These are phyloP conservation scores for Plasmodium vinckei DNA, from an alignment of 169 alveolate genomes.

Conservation along the genomic window DNA sequence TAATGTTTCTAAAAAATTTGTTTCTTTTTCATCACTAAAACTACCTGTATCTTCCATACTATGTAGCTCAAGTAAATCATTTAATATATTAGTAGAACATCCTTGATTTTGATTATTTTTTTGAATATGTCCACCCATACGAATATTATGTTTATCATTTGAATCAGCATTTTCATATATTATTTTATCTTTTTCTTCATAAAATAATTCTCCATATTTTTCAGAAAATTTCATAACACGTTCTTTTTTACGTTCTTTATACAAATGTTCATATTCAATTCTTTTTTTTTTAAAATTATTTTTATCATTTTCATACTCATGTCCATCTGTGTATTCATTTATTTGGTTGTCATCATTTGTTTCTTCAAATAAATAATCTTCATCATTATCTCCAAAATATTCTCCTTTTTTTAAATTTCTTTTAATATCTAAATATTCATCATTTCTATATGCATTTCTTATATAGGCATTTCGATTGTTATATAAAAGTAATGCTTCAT, in stretches of 20 bases:
- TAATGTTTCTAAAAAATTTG: conserved; percentile 41
- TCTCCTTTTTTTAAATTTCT: background rate
- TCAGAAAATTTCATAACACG: background rate
- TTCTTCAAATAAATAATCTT: background rate
- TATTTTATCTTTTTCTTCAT: background rate
- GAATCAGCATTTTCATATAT: conserved; percentile 2
- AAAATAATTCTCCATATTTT: conserved; percentile 23
- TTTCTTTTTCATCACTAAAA: conserved; percentile 10
- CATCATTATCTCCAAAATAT: conserved; percentile 43
- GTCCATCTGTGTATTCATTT: background rate
- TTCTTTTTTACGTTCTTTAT: conserved; percentile 11
- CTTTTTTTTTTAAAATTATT: background rate
- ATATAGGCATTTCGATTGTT: conserved; percentile 37
- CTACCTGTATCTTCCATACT: conserved; percentile 38
- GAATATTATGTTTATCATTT: background rate
- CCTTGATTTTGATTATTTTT: background rate
- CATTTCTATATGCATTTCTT: conserved; percentile 33
- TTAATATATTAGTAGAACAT: background rate
- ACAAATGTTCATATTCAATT: background rate
- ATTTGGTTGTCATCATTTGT: background rate
- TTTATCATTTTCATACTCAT: background rate
- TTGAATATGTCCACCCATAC: background rate
- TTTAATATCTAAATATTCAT: conserved; percentile 9
- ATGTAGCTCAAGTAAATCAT: conserved; percentile 24
- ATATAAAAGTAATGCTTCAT: conserved; percentile 42